phyloP scores from a whole-genome alignment of 139 green algal species.

The Tetratostichococcus sp. region DNA sequence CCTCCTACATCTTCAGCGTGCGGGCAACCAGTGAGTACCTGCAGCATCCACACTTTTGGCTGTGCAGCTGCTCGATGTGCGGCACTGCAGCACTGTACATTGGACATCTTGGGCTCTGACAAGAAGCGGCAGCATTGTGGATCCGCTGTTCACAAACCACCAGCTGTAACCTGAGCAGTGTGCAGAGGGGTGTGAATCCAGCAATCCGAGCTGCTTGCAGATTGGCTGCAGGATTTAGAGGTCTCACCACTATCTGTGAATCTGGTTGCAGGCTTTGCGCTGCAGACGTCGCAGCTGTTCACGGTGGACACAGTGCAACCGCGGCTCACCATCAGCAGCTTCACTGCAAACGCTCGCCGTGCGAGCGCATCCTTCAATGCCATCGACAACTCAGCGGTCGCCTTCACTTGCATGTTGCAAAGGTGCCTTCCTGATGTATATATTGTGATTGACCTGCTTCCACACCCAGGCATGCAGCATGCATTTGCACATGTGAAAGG shows the following conservation, averaged over 20 bases:
- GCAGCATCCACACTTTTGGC: too few species aligned
- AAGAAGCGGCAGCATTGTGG: not conserved
- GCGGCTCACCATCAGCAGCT: not conserved
- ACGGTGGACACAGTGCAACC: constrained; percentile 7
- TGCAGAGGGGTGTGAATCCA: too few species aligned
- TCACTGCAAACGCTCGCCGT: not conserved
- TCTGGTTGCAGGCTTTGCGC: constrained; percentile 2
- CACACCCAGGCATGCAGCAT: too few species aligned
- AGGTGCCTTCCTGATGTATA: too few species aligned
- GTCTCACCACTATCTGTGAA: too few species aligned
- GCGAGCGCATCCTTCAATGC: constrained; percentile 9
- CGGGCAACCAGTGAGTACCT: constrained; percentile 11
- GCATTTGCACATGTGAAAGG: too few species aligned
- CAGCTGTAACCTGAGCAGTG: not conserved
- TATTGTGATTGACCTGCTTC: too few species aligned
- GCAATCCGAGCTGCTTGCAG: too few species aligned
- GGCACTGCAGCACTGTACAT: too few species aligned
- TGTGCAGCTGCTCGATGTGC: too few species aligned
- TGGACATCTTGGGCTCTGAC: too few species aligned
- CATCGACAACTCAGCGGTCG: constrained; percentile 44
- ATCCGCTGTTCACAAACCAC: not conserved
- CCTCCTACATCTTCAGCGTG: constrained; percentile 49
- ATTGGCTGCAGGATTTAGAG: too few species aligned
- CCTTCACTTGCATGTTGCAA: constrained; percentile 39
- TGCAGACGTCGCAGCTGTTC: constrained; percentile 16